phyloP scores from a whole-genome alignment of 1,284 basidiomycete genomes.

The Fereydounia khargensis region DNA sequence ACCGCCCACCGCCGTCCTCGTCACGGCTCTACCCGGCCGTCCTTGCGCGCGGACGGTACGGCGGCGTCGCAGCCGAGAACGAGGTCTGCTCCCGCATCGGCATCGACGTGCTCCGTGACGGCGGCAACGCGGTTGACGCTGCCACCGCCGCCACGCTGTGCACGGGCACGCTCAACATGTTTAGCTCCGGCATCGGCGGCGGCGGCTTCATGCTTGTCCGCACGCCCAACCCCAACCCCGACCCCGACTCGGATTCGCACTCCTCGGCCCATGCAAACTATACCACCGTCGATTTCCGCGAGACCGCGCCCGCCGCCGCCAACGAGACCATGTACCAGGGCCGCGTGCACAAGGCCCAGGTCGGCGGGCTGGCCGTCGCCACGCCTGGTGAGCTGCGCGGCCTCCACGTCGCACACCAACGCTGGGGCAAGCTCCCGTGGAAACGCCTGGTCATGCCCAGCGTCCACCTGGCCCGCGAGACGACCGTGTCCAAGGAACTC shows the following conservation, averaged over 20 bases:
- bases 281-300: conserved; percentile 59
- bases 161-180: conserved; percentile 58
- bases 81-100: conserved; percentile 32
- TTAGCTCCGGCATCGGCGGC: conserved; percentile 59
- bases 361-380: conserved; percentile 51
- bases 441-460: conserved; percentile 46
- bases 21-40: conserved; percentile 20
- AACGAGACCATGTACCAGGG: conserved; percentile 58
- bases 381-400: conserved; percentile 58
- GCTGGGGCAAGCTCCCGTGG: conserved; percentile 54
- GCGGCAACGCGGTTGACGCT: conserved; percentile 88
- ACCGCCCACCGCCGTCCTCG: neutral
- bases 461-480: conserved; percentile 43
- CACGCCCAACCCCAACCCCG: conserved; percentile 57
- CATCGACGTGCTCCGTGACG: conserved; percentile 61
- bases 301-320: conserved; percentile 58
- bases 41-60: conserved; percentile 24
- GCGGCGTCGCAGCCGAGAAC: conserved; percentile 44
- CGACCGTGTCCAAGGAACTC: conserved; percentile 42
- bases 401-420: conserved; percentile 45
- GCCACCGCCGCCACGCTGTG: conserved; percentile 65
- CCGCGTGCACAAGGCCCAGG: conserved; percentile 24
- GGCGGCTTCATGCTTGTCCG: conserved; percentile 51
- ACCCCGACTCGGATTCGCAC: neutral
- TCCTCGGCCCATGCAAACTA: conserved; percentile 37